Evolutionary conservation across 768 basidiomycete species (phyloP), one percentile per base, ranked within the genome.

Genomic region (Peribolospora baueri): DNA sequence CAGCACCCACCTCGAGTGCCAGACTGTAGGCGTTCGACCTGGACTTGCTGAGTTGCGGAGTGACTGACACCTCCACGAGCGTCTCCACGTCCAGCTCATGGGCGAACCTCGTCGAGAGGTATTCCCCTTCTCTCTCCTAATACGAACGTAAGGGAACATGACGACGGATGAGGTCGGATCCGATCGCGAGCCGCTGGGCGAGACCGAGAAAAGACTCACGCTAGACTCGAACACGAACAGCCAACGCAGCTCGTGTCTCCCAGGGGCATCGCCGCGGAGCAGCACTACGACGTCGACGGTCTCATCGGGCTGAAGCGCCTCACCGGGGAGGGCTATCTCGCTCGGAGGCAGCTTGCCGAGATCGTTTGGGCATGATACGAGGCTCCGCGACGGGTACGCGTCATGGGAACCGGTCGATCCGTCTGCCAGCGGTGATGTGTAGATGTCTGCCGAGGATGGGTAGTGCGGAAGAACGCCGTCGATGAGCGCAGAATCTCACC

Each of bases 211-310:
- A 48, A 3, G 1, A 58, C 61, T 36, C 55, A 77, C 79, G 68
- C 78, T 74, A 60, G 80, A 45, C n/a, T 58, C 74, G 68, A 77
- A 84, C 0, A 77, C 72, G 64, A 86, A 75, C 10, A 87, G 66
- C 6, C 83, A 60, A 53, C 69, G 71, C 8, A 86, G 68, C 49
- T 77, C 73, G 43, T 73, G 71, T 46, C 68, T 68, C 37, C 75
- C 77, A 5, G 67, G 55, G 0, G 64, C 61, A 51, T 74, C 70
- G 4, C 76, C 76, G 58, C 80, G 76, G 51, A 80, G 61, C 3
- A 73, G 64, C 36, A 84, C 51, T 4, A 74, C 69, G n/a, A 83
- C 54, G 47, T 75, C 70, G 4, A 73, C 60, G 46, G 67, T 71
- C 25, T 75, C 72, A 37, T 74, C 76, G 0, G 80, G 72, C 6